Evolutionary conservation across 1,284 basidiomycete species (phyloP).

Genomic region (Schizophyllum commune): DNA sequence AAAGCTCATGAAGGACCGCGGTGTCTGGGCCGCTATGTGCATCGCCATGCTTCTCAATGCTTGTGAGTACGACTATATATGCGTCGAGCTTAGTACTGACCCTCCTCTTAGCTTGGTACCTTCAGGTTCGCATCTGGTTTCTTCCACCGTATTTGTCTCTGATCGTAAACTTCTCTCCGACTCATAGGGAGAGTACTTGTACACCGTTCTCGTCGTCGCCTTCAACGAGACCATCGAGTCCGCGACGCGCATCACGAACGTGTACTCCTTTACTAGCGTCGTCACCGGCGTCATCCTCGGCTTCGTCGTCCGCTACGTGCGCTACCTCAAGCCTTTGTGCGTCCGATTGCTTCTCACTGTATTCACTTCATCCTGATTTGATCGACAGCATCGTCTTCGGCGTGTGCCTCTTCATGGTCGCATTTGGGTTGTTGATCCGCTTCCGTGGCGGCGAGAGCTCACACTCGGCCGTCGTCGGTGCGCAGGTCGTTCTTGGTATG

Average conservation of each 20-base stretch:
- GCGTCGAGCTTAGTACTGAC: not conserved
- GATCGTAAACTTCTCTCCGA: not conserved
- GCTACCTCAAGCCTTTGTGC: constrained; percentile 29
- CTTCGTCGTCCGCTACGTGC: constrained; percentile 23
- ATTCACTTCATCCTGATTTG: not conserved
- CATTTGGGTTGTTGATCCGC: constrained; percentile 31
- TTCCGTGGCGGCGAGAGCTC: constrained; percentile 25
- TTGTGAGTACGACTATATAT: not conserved
- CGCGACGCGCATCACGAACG: constrained; percentile 26
- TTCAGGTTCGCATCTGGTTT: constrained; percentile 4
- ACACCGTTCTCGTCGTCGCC: constrained; percentile 26
- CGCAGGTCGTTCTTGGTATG: constrained; percentile 30
- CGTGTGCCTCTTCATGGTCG: constrained; percentile 25
- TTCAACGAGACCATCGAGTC: constrained; percentile 25
- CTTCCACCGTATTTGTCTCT: not conserved
- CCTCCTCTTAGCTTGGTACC: constrained; percentile 20
- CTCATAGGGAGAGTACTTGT: constrained; percentile 15
- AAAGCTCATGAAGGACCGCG: constrained; percentile 24
- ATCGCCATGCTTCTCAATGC: constrained; percentile 29
- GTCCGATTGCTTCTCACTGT: constrained; percentile 12
- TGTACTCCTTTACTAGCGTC: constrained; percentile 31
- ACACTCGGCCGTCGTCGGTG: constrained; percentile 25
- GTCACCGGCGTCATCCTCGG: constrained; percentile 26
- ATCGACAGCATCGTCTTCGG: constrained; percentile 10
- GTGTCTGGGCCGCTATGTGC: constrained; percentile 24